Evolutionary conservation across 805 yeast species (phyloP), one percentile per base, ranked within the genome.

Genomic region (Pichia pseudocactophila): DNA sequence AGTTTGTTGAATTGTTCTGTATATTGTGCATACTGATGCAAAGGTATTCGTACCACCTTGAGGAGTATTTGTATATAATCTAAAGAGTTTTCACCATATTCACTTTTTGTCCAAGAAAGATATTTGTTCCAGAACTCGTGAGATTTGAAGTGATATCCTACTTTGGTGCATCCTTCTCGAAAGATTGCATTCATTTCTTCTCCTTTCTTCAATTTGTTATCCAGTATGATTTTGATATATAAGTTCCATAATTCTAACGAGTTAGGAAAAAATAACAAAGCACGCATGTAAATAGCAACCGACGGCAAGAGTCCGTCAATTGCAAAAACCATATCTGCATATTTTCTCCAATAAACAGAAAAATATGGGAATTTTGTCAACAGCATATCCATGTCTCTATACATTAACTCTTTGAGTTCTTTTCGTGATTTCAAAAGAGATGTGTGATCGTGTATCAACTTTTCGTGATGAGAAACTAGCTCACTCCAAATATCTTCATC

Each of bases 11-110:
- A 61, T 54, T 68, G 56, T 64, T 66, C 78, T 53, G 75, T 83
- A 58, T 81, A 90, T 49, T 74, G 77, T 0, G 96, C 81, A 58
- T 87, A 89, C 53, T 88, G 95, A 60, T 90, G 90, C 36, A 90
- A 61, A 0, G 97, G 97, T 2, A 84, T 65, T 33, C 56, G 55
- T 32, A 77, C 59, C 36, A 79, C 61, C 44, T 64, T 63, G 25
- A 70, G 51, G 43, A 80, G 69, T 1, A 76, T 52, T 3, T 59
- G 57, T 2, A 66, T 52, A 4, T 71, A 58, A 30, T 65, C 69
- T 20, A 52, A 50, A 27, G 72, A 64, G 19, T 58, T 55, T 13
- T 61, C 59, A 20, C 63, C 63, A 9, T 53, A 50, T 7, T 53
- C 37, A 13, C 57, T 51, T n/a, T 65, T 58, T 51, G 78, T 82